Evolutionary conservation across 225 moss, liverwort and hornwort species (phyloP).

Genomic region (Pseudoscleropodium purum): DNA sequence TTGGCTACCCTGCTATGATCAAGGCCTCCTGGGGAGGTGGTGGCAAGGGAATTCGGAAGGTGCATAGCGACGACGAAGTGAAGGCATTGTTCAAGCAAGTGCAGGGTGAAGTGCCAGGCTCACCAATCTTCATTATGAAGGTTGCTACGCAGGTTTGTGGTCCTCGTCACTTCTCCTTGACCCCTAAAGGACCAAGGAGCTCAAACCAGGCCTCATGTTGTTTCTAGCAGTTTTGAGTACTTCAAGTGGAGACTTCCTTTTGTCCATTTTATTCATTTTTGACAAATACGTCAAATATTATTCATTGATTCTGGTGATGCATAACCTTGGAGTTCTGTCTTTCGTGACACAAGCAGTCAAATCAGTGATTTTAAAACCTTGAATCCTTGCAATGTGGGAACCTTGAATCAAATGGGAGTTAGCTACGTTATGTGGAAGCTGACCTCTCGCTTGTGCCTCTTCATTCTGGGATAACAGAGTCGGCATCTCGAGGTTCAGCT

Average conservation of each 20-base stretch:
- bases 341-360: no score
- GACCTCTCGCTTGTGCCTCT: background rate
- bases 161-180: background rate
- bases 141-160: conserved; percentile 76
- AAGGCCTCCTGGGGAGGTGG: conserved; percentile 99
- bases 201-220: background rate
- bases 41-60: conserved; percentile 99
- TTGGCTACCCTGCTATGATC: conserved; percentile 99
- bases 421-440: background rate
- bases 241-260: background rate
- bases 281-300: background rate
- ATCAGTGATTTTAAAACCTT: background rate
- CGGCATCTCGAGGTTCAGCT: conserved; percentile 98
- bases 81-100: conserved; percentile 97
- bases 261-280: background rate
- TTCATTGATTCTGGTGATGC: background rate
- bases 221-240: background rate
- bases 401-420: background rate
- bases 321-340: background rate
- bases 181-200: background rate
- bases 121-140: conserved; percentile 98
- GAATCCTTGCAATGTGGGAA: background rate
- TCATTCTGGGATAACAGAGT: conserved; percentile 43
- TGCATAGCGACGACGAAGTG: conserved; percentile 86
- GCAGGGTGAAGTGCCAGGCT: conserved; percentile 98